Evolutionary conservation across 495 filamentous ascomycete genomes (phyloP), one percentile per base, ranked within the genome.

Genomic region (Aspergillus incahuasiensis): DNA sequence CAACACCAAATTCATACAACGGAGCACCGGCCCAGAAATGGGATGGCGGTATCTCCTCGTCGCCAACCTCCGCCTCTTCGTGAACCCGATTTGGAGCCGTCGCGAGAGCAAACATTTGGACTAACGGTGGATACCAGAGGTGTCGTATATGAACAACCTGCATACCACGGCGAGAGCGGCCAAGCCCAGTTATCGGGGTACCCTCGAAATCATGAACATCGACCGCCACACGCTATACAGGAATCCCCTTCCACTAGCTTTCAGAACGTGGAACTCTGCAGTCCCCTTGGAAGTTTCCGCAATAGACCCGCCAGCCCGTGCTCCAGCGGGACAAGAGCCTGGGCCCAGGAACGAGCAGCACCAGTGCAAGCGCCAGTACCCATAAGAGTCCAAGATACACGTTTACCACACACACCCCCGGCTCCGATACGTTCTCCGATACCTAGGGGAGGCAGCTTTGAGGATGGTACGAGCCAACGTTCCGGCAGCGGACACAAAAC

Each of bases 221-320:
- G 52, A 49, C 16, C 41, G 9, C 48, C 52, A 15, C 50, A 34
- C 18, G 16, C 44, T 45, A 19, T 49, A 13, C 55, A 46, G 16
- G 51, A 40, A 22, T 44, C 38, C 8, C 39, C 44, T 13, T 42
- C 55, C 40, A 35, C 32, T 2, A 39, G n/a, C 38, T 47, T 41
- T 20, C 54, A 42, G 12, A 54, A 42, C 24, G 45, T 53, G 30
- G 51, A 59, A n/a, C 24, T 55, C 35, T 50, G 47, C 25, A 40
- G 20, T 25, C 46, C 45, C 18, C 51, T 47, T n/a, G 47, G 32
- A 35, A 40, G 16, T 20, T 41, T 40, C 18, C 46, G 47, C 8
- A 43, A 24, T 9, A 57, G 25, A 25, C 35, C 44, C 41, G 22
- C 28, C 48, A 59, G 57, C 19, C 61, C 61, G 41, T 56, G 54